Conservation (phyloP, 306 rosid species). For the Sindora glabra region DNA sequence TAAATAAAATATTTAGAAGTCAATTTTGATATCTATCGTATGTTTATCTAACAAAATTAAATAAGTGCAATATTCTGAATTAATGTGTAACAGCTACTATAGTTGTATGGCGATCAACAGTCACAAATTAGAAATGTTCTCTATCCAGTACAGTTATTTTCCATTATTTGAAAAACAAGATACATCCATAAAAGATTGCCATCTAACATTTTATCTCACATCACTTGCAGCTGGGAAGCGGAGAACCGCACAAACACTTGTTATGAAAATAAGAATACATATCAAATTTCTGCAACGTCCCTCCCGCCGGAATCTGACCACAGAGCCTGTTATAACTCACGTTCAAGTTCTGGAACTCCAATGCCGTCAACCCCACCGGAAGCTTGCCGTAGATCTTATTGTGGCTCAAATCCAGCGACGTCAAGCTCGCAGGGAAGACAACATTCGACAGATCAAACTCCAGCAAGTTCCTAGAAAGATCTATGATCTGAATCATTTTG, state of each 20-base stretch:
- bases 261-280: constrained; percentile 36
- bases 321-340: constrained; percentile 66
- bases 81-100: too few relatives aligned
- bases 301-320: constrained; percentile 61
- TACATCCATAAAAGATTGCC: too few relatives aligned
- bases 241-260: constrained; percentile 58
- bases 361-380: constrained; percentile 30
- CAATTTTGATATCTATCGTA: too few relatives aligned
- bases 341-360: constrained; percentile 34
- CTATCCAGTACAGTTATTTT: too few relatives aligned
- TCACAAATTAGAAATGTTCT: too few relatives aligned
- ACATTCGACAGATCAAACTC: constrained; percentile 39
- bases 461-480: constrained; percentile 54
- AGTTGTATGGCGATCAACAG: too few relatives aligned
- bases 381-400: constrained; percentile 47
- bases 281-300: constrained; percentile 50
- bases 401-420: constrained; percentile 49
- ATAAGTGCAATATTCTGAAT: too few relatives aligned
- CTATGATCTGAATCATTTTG: constrained; percentile 31
- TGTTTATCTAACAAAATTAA: too few relatives aligned
- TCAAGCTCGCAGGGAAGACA: constrained; percentile 33
- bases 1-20: too few relatives aligned
- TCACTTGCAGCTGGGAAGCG: constrained; percentile 41
- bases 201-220: too few relatives aligned
- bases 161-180: too few relatives aligned